Percentiles rank a stretch among this genome's conserved stretches.
phyloP scores from a whole-genome alignment of 2,329 filamentous ascomycete genomes.

The Cercospora brassicicola region DNA sequence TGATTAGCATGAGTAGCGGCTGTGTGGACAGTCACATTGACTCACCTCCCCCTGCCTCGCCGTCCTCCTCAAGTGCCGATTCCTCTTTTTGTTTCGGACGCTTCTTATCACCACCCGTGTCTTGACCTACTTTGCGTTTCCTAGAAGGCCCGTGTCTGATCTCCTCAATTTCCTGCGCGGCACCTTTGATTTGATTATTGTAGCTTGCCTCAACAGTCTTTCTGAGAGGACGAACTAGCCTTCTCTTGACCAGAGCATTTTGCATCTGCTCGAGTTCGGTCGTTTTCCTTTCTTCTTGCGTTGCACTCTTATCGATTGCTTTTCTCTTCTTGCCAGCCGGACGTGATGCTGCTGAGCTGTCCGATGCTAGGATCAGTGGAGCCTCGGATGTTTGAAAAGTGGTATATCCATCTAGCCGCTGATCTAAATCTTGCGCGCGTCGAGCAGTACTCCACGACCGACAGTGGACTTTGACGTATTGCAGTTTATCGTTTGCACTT shows the following conservation, averaged over 20 bases:
- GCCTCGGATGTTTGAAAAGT: not conserved
- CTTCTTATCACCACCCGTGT: not conserved
- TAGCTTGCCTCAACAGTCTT: not conserved
- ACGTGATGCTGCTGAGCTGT: not conserved
- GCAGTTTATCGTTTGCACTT: not conserved
- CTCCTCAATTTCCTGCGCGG: not conserved
- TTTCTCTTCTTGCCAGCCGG: not conserved
- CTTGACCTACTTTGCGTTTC: not conserved
- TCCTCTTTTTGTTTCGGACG: not conserved
- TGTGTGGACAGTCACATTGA: too few species aligned
- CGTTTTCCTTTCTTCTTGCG: not conserved
- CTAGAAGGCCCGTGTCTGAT: not conserved
- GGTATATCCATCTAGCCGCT: not conserved
- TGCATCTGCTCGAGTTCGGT: not conserved
- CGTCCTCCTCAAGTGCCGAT: too few species aligned
- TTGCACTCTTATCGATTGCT: not conserved
- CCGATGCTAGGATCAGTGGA: not conserved
- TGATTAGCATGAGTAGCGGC: too few species aligned
- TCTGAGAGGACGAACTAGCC: not conserved
- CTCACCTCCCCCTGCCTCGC: too few species aligned
- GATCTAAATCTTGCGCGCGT: not conserved
- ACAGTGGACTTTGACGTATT: slow-evolving; percentile 2
- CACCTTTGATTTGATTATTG: not conserved
- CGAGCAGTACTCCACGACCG: not conserved
- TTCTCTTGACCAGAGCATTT: not conserved